phyloP scores from a whole-genome alignment of 2,329 filamentous ascomycete genomes.

The Cadophora luteo-olivacea region DNA sequence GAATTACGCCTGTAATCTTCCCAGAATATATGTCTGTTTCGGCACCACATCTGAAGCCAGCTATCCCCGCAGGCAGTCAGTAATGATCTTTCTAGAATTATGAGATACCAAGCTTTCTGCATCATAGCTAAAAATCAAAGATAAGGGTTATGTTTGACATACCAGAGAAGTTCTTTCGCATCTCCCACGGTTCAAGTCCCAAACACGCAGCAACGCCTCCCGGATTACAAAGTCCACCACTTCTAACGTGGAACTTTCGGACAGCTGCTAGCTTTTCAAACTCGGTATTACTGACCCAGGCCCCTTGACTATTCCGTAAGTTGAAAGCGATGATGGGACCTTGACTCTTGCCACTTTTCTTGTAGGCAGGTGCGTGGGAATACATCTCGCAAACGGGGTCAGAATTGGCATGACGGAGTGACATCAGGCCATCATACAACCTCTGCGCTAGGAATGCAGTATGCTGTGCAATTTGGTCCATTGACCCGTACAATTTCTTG shows the following conservation, averaged over 20 bases:
- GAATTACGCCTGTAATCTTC: constrained; percentile 86
- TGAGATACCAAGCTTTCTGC: neutral
- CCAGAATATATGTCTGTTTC: constrained; percentile 83
- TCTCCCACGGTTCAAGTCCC: constrained; percentile 78
- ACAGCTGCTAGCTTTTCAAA: constrained; percentile 85
- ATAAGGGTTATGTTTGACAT: neutral
- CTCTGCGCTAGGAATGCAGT: constrained; percentile 67
- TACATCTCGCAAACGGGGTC: constrained; percentile 44
- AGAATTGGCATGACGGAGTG: constrained; percentile 71
- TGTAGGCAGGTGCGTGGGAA: constrained; percentile 44
- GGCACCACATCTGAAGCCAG: constrained; percentile 83
- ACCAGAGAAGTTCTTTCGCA: constrained; percentile 79
- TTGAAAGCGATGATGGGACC: constrained; percentile 90
- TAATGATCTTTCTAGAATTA: neutral
- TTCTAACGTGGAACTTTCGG: constrained; percentile 82
- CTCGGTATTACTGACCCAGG: constrained; percentile 82
- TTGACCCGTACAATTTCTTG: constrained; percentile 70
- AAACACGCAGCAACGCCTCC: constrained; percentile 80
- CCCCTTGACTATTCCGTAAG: constrained; percentile 68
- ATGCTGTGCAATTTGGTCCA: constrained; percentile 74
- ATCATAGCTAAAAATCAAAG: neutral
- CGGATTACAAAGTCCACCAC: constrained; percentile 90
- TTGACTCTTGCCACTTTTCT: constrained; percentile 48
- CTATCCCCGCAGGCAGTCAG: constrained; percentile 37
- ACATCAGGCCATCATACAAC: constrained; percentile 63